Evolutionary conservation across 768 basidiomycete species (phyloP), one percentile per base, ranked within the genome.

Genomic region (Sporobolomyces roseus): DNA sequence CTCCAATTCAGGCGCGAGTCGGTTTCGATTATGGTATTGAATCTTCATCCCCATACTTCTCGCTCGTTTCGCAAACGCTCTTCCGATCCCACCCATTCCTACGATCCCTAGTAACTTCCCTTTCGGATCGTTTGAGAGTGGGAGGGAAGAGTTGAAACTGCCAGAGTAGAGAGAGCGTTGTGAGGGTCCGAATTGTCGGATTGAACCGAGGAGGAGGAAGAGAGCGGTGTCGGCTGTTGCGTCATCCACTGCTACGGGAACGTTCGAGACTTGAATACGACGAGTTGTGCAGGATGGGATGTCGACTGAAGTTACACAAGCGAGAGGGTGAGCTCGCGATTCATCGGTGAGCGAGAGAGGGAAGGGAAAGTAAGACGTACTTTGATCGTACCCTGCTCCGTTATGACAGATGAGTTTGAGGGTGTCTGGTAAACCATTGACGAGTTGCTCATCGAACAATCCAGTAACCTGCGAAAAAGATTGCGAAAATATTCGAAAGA

Each of bases 381-480:
- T 87, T 68, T 87, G 86, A 77, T 96, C 91, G 77, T 96, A 96
- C 0, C 93, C 91, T 0, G 93, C 91, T 16, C 92, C 93, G 65
- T 93, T 93, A 78, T 92, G 91, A 1, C 87, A 89, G 76, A 94
- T 90, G 87, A 88, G 92, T 75, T 87, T 86, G 70, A 93, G 83
- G 25, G 81, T 82, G 1, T 82, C 68, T 1, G 90, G 86, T 14
- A 96, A 81, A 0, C 83, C 84, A 55, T 82, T 78, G 71, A 96
- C 82, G 71, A 94, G 81, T 70, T 88, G 88, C 77, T 85, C 84
- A 78, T 96, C 90, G 75, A 91, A 92, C 21, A 85, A 79, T 25
- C 90, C 91, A 73, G 92, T 86, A 1, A 72, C 46, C 78, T 80
- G 23, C 45, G 45, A 13, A 46, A 46, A 21, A 46, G 45, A 46